Conservation (phyloP, 164 flowering plant genomes). For the Umbellularia californica region DNA sequence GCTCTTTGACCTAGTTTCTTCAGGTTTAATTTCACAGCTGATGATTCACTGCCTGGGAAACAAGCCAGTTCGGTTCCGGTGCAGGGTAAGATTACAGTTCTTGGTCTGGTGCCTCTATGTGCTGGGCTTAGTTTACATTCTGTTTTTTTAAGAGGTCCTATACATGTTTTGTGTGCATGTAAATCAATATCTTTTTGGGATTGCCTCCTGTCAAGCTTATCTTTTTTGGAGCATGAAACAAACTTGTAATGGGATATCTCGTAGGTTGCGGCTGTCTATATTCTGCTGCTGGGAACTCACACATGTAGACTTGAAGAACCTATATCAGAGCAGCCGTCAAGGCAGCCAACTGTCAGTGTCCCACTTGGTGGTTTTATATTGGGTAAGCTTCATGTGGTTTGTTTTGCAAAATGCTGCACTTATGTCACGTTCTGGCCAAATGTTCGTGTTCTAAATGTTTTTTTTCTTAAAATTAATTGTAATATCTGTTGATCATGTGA, state of each 20-base stretch:
- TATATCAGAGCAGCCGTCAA: slow-evolving; percentile 8
- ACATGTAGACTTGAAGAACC: slow-evolving; percentile 10
- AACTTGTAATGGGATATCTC: slow-evolving; percentile 6
- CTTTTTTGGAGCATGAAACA: not conserved
- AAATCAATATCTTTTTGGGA: not conserved
- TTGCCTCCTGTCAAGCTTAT: not conserved
- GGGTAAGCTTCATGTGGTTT: slow-evolving; percentile 35
- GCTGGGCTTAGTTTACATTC: not conserved
- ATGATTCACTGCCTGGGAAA: slow-evolving; percentile 16
- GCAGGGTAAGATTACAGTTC: slow-evolving; percentile 51
- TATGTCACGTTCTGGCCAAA: not conserved
- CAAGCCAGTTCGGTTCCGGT: slow-evolving; percentile 31
- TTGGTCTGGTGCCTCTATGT: not conserved
- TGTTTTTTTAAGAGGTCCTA: no score
- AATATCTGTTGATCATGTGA: not conserved
- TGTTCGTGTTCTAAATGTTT: not conserved
- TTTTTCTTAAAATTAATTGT: not conserved
- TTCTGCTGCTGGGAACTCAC: slow-evolving; percentile 47
- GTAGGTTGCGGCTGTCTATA: slow-evolving; percentile 60
- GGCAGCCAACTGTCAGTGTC: slow-evolving; percentile 29
- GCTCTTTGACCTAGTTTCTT: slow-evolving; percentile 20
- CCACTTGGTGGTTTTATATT: slow-evolving; percentile 72
- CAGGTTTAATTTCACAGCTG: slow-evolving; percentile 42
- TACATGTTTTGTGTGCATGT: not conserved
- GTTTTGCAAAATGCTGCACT: not conserved